Conservation (phyloP, 805 yeast genomes). For the Yamadazyma sp. region DNA sequence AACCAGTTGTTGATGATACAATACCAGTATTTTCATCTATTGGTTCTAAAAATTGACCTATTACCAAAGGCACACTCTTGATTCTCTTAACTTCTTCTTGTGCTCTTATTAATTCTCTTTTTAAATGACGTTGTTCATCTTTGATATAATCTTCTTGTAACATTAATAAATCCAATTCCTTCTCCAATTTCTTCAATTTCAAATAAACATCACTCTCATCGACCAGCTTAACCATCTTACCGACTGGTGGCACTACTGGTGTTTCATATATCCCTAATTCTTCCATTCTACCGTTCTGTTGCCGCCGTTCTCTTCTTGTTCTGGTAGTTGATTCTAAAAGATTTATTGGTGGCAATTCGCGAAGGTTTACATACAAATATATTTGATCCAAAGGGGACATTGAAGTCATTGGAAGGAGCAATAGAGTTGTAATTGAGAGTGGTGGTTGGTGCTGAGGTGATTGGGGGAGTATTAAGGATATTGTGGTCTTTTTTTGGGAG, state of each 20-base stretch:
- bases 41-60: constrained; percentile 97
- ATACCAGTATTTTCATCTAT: constrained; percentile 96
- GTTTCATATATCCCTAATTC: constrained; percentile 31
- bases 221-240: constrained; percentile 1
- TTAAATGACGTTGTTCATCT: constrained; percentile 95
- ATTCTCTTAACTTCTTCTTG: constrained; percentile 98
- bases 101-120: constrained; percentile 90
- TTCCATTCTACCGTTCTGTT: constrained; percentile 23
- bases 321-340: no score
- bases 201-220: constrained; percentile 69
- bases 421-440: no score
- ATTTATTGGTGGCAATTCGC: no score
- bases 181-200: constrained; percentile 82
- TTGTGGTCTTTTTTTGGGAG: background rate
- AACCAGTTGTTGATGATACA: constrained; percentile 96
- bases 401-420: no score
- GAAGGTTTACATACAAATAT: no score
- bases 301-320: no score
- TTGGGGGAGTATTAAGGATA: no score
- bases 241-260: constrained; percentile 4
- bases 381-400: no score
- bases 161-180: constrained; percentile 77
- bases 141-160: constrained; percentile 96
- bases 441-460: no score
- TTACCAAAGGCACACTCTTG: constrained; percentile 95